Conservation (phyloP, 352 stramenopile species). For the Blastocystis sp. region DNA sequence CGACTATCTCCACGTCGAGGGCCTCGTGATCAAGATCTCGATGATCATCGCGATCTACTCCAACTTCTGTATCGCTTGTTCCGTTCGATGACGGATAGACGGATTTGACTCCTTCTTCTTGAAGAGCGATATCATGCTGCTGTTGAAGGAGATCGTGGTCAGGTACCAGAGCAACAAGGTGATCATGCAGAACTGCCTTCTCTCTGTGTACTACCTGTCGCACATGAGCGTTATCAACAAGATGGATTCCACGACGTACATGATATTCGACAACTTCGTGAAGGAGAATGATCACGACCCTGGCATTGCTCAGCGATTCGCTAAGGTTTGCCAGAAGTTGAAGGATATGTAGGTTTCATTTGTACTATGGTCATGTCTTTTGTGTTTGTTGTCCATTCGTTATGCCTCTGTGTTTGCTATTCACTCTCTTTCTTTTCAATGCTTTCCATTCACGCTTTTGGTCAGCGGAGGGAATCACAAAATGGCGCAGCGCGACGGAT, state of each 20-base stretch:
- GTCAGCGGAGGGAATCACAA: not conserved
- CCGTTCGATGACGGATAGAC: not conserved
- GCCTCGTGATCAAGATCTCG: not conserved
- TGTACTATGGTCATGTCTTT: not conserved
- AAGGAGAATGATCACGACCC: slow-evolving; percentile 1
- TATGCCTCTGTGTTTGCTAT: no score
- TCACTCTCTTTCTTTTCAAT: no score
- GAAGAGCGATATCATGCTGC: not conserved
- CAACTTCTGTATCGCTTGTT: slow-evolving; percentile 21
- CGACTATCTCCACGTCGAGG: slow-evolving; percentile 14
- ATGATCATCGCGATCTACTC: slow-evolving; percentile 61
- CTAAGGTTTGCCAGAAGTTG: slow-evolving; percentile 3
- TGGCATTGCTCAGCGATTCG: slow-evolving; percentile 26
- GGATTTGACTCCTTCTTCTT: slow-evolving; percentile 42
- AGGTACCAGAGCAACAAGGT: slow-evolving; percentile 17
- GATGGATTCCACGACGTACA: slow-evolving; percentile 16
- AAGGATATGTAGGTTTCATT: not conserved
- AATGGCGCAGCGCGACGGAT: slow-evolving; percentile 43
- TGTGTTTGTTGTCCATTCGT: slow-evolving; percentile 12
- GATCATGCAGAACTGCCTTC: slow-evolving; percentile 65
- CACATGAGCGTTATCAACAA: not conserved
- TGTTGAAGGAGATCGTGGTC: slow-evolving; percentile 23
- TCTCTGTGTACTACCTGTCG: slow-evolving; percentile 61
- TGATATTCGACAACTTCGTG: slow-evolving; percentile 10
- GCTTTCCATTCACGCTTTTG: no score